phyloP scores from a whole-genome alignment of 768 basidiomycete species.

The Cytidiella melzeri region DNA sequence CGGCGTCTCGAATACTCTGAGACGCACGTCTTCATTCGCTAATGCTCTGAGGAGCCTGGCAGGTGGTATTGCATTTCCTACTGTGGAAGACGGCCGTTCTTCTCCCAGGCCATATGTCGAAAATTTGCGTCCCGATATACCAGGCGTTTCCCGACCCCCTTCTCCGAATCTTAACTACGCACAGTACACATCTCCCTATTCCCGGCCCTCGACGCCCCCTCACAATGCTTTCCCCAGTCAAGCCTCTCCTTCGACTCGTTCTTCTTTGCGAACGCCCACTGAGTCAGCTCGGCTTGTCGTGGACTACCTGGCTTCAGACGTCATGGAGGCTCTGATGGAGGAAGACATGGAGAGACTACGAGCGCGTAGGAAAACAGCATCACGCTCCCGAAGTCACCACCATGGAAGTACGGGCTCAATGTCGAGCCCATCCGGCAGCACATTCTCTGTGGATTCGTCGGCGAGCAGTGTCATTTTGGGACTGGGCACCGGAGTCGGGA shows the following conservation, averaged over 20 bases:
- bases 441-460: constrained; percentile 72
- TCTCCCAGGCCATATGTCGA: constrained; percentile 28
- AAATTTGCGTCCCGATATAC: constrained; percentile 23
- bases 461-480: constrained; percentile 66
- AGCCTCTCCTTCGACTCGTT: constrained; percentile 24
- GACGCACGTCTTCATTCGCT: constrained; percentile 77
- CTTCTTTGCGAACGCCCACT: constrained; percentile 15
- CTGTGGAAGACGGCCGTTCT: constrained; percentile 45
- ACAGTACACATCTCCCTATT: constrained; percentile 73
- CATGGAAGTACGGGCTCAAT: constrained; percentile 36
- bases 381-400: constrained; percentile 27
- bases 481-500: constrained; percentile 72
- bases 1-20: constrained; percentile 61
- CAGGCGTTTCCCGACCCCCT: constrained; percentile 56
- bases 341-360: constrained; percentile 91
- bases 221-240: constrained; percentile 13
- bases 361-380: constrained; percentile 48
- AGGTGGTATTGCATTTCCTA: constrained; percentile 66
- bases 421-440: constrained; percentile 68
- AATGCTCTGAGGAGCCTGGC: constrained; percentile 66
- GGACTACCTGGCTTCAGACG: constrained; percentile 67
- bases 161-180: constrained; percentile 76
- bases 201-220: constrained; percentile 42
- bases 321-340: constrained; percentile 85
- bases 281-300: constrained; percentile 29